Evolutionary conservation across 164 flowering plant genomes (phyloP), one percentile per base, ranked within the genome.

Genomic region (Tetrastigma voinierianum): DNA sequence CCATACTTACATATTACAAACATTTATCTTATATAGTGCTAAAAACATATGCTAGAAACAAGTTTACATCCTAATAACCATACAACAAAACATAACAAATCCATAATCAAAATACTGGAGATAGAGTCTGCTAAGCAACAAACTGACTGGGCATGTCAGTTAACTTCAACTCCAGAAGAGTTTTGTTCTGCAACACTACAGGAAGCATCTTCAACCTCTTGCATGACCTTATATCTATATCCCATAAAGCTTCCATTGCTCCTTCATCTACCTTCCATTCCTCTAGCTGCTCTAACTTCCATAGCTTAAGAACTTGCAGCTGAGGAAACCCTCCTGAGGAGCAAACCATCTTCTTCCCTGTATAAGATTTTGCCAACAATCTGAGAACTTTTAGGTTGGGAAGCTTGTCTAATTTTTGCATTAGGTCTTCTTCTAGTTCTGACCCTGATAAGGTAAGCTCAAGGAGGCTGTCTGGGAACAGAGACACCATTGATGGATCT

Each of bases 371-470:
- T 4, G 66, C 53, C 0, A 71, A 59, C 9, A 74, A 63, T 44
- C 69, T 57, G 47, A 75, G 74, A 20, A 57, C 67, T 9, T 46
- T 57, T 25, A 75, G 47, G 14, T 23, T 11, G 2, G 24, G 52
- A 2, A 75, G 74, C 68, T 62, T 18, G 1, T 62, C 67, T 13
- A 75, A 68, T 9, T 46, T 45, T 43, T 55, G 64, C 78, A 75
- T 70, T 11, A 74, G 74, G 57, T 75, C 78, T 3, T 49, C 46
- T n/a, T 43, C 12, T 17, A 75, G 66, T 1, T 15, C 0, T 14
- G 75, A 71, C n/a, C 56, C 15, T 9, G 72, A 67, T 18, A 75
- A 46, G 19, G 75, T 67, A 16, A 75, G 66, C 4, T 67, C 72
- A 49, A 59, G 71, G 44, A 75, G 49, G 46, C 46, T 57, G 7